Base-by-base conservation (phyloP, 148 eudicot genomes). In the Pharnaceum exiguum region DNA sequence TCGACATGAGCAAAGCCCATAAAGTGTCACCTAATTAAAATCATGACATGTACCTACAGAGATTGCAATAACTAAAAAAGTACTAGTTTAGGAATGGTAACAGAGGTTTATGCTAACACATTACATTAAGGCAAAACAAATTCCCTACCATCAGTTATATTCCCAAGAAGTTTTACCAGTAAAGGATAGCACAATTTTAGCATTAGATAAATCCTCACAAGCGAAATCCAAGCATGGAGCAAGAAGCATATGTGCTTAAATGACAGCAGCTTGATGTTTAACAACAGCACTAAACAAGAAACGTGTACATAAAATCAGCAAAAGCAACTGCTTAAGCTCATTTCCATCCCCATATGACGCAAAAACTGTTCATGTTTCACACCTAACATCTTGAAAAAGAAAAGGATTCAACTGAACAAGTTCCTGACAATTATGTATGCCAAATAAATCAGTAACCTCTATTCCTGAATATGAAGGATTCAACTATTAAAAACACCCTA, bases 331-430 rank as follows among this genome's bases (percentile, higher is more conserved):
- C 13, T 30, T 12, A 10, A 50, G n/a, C 29, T n/a, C 25, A 39
- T 13, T 21, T 17, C 11, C 39, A 27, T 49, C 50, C 21, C 29
- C 50, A 40, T 22, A 2, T 27, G 39, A 48, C 59, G 52, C 45
- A 43, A 67, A 18, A 49, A 29, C 39, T 19, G 37, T 52, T 51
- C 38, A 35, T n/a, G 17, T 52, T 23, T 44, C 25, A 51, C 55
- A 67, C 64, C 58, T 67, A 67, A 50, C 40, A 51, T 31, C 39
- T 52, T 40, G 51, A 52, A 49, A 22, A 19, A 53, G 27, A 32
- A 40, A 51, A 63, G 31, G 51, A 63, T 42, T 29, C 58, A 62
- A 43, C 38, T 52, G 59, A 26, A 42, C 51, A 63, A 52, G 59
- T 30, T 10, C 51, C 32, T 53, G 44, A 63, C 33, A 40, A 62